These are phyloP conservation scores for Phytophthora syringae DNA, from an alignment of 352 stramenopile species.

Conservation along the genomic window DNA sequence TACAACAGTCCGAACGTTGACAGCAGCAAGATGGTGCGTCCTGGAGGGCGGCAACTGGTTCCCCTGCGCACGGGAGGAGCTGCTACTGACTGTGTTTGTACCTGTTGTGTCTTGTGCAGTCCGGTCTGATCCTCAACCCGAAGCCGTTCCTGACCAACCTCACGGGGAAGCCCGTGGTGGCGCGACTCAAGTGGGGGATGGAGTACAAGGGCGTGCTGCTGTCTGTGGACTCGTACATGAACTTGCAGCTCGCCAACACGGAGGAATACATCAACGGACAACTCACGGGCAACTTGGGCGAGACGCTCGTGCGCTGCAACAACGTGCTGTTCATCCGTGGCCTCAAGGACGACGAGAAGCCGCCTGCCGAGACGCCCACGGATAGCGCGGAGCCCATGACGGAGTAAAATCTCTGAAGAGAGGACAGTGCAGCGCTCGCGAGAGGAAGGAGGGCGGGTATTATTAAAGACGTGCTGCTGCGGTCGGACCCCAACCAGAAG, in stretches of 20 bases:
- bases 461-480: constrained; percentile 16
- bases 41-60: too few species aligned
- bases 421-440: constrained; percentile 2
- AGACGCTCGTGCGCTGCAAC: constrained; percentile 99
- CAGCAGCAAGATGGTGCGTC: constrained; percentile 35
- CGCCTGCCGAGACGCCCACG: constrained; percentile 39
- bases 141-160: constrained; percentile 96
- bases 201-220: constrained; percentile 97
- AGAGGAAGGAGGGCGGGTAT: constrained; percentile 8
- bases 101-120: constrained; percentile 43
- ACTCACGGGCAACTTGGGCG: constrained; percentile 96
- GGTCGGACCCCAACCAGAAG: constrained; percentile 3
- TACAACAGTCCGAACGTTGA: constrained; percentile 33
- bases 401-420: constrained; percentile 18
- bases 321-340: constrained; percentile 98
- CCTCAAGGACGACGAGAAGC: constrained; percentile 79
- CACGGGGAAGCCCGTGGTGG: constrained; percentile 95
- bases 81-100: too few species aligned
- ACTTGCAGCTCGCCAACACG: constrained; percentile 96
- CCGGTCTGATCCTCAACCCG: constrained; percentile 93
- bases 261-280: constrained; percentile 98
- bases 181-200: constrained; percentile 99
- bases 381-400: constrained; percentile 51
- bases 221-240: constrained; percentile 99
- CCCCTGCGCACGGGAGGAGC: too few species aligned